Base-by-base conservation (phyloP, 202 grass and related monocot species). In the Cymbopogon flexuosus region DNA sequence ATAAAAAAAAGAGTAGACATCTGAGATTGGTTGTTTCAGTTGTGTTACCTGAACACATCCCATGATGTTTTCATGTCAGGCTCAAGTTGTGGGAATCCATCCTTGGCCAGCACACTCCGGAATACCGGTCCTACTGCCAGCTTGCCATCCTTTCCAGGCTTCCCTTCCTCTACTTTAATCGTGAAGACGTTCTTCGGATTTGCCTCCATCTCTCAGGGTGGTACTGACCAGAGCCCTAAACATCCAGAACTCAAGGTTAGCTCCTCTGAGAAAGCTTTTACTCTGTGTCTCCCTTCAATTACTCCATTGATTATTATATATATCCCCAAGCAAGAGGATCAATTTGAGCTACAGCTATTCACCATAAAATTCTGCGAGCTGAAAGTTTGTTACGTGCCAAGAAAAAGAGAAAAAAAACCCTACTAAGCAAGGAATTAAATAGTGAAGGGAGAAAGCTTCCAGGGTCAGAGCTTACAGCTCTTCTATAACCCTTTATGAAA, bases 41-140 rank as follows among this genome's bases (percentile, higher is more conserved):
- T 18, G 8, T 10, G 42, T 71, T 89, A 99, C 96, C 96, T 99
- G 84, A 99, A 99, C 45, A 96, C 88, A 76, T 99, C 92, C 96
- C 96, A 99, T 80, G 96, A 99, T 64, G 96, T 93, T 43, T 33
- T 72, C 88, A 94, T 93, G 82, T 77, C 86, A 51, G 80, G 65
- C 5, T 93, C 88, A 30, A 79, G 80, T 4, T 34, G 59, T 1
- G 92, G 96, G 72, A 90, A 99, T 12, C 84, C 92, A 60, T 95
- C 86, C 88, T 93, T 99, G 35, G 96, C 77, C 70, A 99, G 84
- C 42, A 11, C 42, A 57, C 52, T 99, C 42, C 87, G 68, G 87
- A 90, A 99, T 70, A 93, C 88, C 5, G 96, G 96, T 11, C 96
- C 96, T 15, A 93, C 77, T 1, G 96, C 84, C 5, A 35, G 92